Conservation (phyloP, 768 basidiomycete genomes). For the Leccinum pellstonianum region DNA sequence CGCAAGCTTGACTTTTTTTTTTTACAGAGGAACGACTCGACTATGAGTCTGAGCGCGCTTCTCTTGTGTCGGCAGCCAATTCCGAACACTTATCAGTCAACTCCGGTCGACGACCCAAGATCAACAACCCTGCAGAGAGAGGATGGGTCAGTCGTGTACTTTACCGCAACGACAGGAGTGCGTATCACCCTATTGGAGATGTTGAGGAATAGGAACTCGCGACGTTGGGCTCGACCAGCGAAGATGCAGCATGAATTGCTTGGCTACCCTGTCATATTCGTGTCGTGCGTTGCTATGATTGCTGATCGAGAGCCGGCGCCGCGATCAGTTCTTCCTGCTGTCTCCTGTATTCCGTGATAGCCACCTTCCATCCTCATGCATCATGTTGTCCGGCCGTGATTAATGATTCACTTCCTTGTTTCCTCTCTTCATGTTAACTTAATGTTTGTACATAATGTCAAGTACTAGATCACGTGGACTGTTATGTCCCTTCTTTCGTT, state of each 20-base stretch:
- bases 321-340: slow-evolving; percentile 2
- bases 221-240: slow-evolving; percentile 40
- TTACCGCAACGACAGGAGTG: slow-evolving; percentile 39
- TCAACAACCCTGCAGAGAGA: slow-evolving; percentile 22
- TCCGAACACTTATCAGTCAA: slow-evolving; percentile 40
- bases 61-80: slow-evolving; percentile 43
- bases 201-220: slow-evolving; percentile 56
- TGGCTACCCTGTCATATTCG: slow-evolving; percentile 4
- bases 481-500: slow-evolving; percentile 27
- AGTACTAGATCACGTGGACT: slow-evolving; percentile 15
- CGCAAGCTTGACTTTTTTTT: slow-evolving; percentile 12
- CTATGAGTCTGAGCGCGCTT: slow-evolving; percentile 63
- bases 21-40: slow-evolving; percentile 57
- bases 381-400: neutral
- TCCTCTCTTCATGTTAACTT: neutral
- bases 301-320: slow-evolving; percentile 7
- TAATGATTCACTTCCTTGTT: neutral
- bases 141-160: slow-evolving; percentile 55
- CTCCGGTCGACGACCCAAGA: slow-evolving; percentile 26
- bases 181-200: slow-evolving; percentile 49
- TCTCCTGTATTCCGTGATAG: slow-evolving; percentile 9
- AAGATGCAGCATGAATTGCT: slow-evolving; percentile 9
- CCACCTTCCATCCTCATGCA: slow-evolving; percentile 30
- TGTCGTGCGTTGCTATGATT: slow-evolving; percentile 8
- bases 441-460: neutral